Percentiles rank a stretch among this genome's conserved stretches.
Evolutionary conservation across 2,329 filamentous ascomycete species (phyloP).

Genomic region (Hypomyces perniciosus): DNA sequence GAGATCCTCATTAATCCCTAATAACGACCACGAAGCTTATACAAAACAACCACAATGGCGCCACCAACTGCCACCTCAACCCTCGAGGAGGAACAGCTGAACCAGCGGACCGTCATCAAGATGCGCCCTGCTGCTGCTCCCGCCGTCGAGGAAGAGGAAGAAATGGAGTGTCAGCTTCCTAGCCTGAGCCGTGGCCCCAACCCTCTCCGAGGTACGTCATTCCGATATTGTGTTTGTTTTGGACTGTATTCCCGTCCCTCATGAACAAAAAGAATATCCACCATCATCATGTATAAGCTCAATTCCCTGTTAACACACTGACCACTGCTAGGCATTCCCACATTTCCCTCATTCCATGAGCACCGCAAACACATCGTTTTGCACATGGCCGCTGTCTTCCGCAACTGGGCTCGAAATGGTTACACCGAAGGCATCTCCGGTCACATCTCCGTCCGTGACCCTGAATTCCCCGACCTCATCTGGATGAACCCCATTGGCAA

Average conservation of each 20-base stretch:
- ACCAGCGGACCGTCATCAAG: constrained; percentile 5
- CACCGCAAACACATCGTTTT: constrained; percentile 58
- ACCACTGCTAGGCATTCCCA: constrained; percentile 33
- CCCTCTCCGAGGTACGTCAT: constrained; percentile 16
- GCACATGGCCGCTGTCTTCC: constrained; percentile 59
- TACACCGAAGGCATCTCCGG: constrained; percentile 30
- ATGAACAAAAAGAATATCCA: neutral
- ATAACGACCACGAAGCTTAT: neutral
- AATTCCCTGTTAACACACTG: neutral
- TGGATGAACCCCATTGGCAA: constrained; percentile 66
- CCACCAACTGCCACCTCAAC: constrained; percentile 13
- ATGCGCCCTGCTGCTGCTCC: constrained; percentile 1
- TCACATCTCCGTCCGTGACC: constrained; percentile 63
- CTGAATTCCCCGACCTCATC: constrained; percentile 53
- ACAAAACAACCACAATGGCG: constrained; percentile 6
- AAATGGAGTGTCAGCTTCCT: constrained; percentile 15
- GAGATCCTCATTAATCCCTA: neutral
- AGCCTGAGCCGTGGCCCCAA: constrained; percentile 21
- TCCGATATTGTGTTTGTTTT: neutral
- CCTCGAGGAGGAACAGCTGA: neutral
- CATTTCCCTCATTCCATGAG: constrained; percentile 32
- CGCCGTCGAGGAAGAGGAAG: constrained; percentile 7
- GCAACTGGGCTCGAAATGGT: constrained; percentile 25
- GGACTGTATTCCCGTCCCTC: neutral
- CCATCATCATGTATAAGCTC: neutral